Conservation (phyloP, 2,329 filamentous ascomycete species). For the Chrysosporium keratinophilum region DNA sequence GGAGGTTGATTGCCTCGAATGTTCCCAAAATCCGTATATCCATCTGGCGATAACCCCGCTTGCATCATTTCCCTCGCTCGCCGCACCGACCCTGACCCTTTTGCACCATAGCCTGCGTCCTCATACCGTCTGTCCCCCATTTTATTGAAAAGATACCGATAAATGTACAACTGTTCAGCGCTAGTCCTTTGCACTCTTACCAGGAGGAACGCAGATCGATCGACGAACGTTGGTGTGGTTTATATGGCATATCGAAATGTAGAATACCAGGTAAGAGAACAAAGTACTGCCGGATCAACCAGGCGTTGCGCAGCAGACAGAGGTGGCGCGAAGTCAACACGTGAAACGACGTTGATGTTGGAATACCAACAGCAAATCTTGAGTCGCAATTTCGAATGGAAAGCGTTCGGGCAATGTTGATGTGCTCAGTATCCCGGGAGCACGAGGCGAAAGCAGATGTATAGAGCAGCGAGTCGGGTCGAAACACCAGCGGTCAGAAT, state of each 20-base stretch:
- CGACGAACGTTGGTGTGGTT: not conserved
- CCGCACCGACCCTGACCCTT: slow-evolving; percentile 15
- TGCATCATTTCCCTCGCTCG: slow-evolving; percentile 13
- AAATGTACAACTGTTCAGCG: not conserved
- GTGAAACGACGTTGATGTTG: not conserved
- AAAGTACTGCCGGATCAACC: not conserved
- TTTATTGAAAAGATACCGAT: not conserved
- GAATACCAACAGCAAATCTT: not conserved
- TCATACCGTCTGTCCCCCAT: slow-evolving; percentile 9
- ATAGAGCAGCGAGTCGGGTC: not conserved
- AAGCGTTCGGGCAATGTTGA: not conserved
- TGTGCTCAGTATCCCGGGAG: not conserved
- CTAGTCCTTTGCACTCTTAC: not conserved
- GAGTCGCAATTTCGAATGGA: not conserved
- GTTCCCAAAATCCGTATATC: not conserved
- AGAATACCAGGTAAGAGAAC: not conserved
- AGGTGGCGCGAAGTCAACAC: not conserved
- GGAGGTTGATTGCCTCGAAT: not conserved
- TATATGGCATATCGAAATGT: slow-evolving; percentile 8
- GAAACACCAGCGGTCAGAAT: not conserved
- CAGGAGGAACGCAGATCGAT: not conserved
- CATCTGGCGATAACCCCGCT: slow-evolving; percentile 1
- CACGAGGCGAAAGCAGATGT: not conserved
- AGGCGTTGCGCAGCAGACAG: not conserved
- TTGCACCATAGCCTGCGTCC: slow-evolving; percentile 4